Evolutionary conservation across 441 rosid genomes (phyloP).

Genomic region (Corymbia citriodora): DNA sequence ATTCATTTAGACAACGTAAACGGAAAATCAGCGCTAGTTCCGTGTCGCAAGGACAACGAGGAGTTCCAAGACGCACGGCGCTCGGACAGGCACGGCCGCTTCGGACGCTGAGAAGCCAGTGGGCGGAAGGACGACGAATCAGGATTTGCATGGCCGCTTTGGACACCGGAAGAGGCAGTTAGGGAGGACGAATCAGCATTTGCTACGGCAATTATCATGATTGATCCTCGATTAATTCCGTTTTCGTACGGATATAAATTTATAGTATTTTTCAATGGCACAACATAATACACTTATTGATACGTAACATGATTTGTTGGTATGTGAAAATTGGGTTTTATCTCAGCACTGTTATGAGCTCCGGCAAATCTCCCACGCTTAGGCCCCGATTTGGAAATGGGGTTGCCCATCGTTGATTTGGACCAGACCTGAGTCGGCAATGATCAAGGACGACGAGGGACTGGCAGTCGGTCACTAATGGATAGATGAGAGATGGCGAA

Average conservation of each 20-base stretch:
- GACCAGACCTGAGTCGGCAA: fast-evolving
- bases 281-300: fast-evolving
- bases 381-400: fast-evolving
- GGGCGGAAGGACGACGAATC: background rate
- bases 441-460: fast-evolving
- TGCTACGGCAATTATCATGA: background rate
- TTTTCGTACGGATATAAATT: background rate
- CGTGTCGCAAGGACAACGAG: background rate
- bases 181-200: background rate
- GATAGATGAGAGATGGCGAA: background rate
- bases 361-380: fast-evolving
- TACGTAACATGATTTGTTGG: fast-evolving
- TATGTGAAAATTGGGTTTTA: fast-evolving
- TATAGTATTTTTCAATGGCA: background rate
- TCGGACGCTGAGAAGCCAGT: background rate
- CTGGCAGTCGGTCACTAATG: fast-evolving
- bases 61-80: background rate
- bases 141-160: background rate
- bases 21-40: too few species aligned
- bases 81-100: background rate
- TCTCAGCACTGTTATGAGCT: fast-evolving
- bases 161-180: background rate
- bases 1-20: too few species aligned
- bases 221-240: background rate
- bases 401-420: fast-evolving